phyloP scores from a whole-genome alignment of 2,329 filamentous ascomycete genomes.

The Verticillium klebahnii region DNA sequence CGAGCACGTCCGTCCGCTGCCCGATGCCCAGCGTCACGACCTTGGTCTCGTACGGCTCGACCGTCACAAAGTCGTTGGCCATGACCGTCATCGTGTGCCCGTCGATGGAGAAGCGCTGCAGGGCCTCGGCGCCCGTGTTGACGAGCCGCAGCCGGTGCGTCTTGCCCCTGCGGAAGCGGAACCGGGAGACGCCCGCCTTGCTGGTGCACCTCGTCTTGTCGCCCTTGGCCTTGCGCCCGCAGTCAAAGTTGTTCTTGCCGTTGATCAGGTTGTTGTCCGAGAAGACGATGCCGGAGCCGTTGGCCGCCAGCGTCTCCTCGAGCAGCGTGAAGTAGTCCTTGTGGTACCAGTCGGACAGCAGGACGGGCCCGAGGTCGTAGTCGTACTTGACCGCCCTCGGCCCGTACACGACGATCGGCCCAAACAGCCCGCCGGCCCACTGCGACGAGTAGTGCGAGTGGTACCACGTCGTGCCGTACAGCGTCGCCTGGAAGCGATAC shows the following conservation, averaged over 20 bases:
- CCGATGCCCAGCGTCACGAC: constrained; percentile 44
- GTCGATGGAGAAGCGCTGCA: constrained; percentile 44
- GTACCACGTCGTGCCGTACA: constrained; percentile 37
- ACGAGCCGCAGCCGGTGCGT: constrained; percentile 45
- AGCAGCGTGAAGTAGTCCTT: constrained; percentile 60
- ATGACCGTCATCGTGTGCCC: constrained; percentile 49
- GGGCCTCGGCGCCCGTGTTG: constrained; percentile 45
- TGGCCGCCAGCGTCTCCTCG: constrained; percentile 44
- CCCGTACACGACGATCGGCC: constrained; percentile 45
- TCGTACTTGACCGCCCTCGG: constrained; percentile 46
- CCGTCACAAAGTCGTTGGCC: constrained; percentile 47
- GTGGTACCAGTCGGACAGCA: constrained; percentile 51
- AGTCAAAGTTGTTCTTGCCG: constrained; percentile 51
- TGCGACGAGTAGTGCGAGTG: constrained; percentile 48
- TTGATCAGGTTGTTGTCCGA: constrained; percentile 36
- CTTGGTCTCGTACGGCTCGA: constrained; percentile 43
- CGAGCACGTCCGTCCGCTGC: constrained; percentile 34
- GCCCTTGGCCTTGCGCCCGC: constrained; percentile 53
- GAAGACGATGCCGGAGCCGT: not conserved
- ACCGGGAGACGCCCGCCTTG: not conserved
- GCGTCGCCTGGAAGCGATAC: constrained; percentile 28
- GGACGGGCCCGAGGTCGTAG: constrained; percentile 52
- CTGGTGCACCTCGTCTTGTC: constrained; percentile 14
- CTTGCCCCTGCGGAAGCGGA: constrained; percentile 31
- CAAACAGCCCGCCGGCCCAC: constrained; percentile 47